phyloP scores from a whole-genome alignment of 2,329 filamentous ascomycete genomes.

The Apiospora phragmitis region DNA sequence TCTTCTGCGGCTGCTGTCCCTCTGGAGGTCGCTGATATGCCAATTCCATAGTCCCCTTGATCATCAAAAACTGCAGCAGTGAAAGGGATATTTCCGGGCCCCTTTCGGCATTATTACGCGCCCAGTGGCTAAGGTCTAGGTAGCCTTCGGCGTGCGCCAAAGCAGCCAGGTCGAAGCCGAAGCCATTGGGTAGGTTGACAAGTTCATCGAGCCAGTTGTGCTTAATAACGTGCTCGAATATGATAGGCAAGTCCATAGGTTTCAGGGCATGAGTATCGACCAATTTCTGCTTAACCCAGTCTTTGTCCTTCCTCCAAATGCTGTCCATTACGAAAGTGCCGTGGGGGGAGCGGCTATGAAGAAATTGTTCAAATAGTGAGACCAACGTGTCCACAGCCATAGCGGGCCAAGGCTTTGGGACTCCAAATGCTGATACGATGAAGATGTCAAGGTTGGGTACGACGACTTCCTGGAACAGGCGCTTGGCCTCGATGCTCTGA shows the following conservation, averaged over 20 bases:
- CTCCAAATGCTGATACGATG: constrained; percentile 74
- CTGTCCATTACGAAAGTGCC: constrained; percentile 90
- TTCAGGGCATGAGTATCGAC: constrained; percentile 74
- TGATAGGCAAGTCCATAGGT: constrained; percentile 65
- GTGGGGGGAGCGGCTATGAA: constrained; percentile 74
- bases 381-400: constrained; percentile 75
- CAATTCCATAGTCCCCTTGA: constrained; percentile 82
- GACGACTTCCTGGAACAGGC: constrained; percentile 66
- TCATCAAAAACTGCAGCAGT: constrained; percentile 77
- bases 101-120: constrained; percentile 67
- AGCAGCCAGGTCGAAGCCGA: constrained; percentile 84
- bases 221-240: constrained; percentile 78
- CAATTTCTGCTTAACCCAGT: constrained; percentile 81
- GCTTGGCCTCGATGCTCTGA: constrained; percentile 62
- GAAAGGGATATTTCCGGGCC: constrained; percentile 68
- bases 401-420: constrained; percentile 74
- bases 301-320: constrained; percentile 85
- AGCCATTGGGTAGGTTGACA: constrained; percentile 75
- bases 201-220: constrained; percentile 85
- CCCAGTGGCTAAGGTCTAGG: constrained; percentile 82
- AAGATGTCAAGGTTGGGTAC: constrained; percentile 78
- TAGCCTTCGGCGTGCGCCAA: constrained; percentile 78
- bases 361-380: constrained; percentile 79
- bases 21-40: constrained; percentile 71
- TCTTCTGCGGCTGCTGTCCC: constrained; percentile 52